These are phyloP conservation scores for Rhododendron mucronatum DNA, from an alignment of 148 eudicot species.

Conservation along the genomic window DNA sequence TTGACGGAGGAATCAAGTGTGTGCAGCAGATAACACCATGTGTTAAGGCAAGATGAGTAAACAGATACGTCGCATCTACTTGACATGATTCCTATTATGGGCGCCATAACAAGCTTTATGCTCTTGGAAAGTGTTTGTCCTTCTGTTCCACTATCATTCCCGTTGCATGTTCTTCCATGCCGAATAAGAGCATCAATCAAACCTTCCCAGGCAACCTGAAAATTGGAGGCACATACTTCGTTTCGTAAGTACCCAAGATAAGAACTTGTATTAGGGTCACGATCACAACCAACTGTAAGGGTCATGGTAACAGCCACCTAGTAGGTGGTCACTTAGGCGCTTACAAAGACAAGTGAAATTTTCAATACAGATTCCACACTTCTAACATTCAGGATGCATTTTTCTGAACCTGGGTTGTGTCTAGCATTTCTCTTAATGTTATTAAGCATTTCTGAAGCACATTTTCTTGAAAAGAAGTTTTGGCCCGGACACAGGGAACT, in stretches of 20 bases:
- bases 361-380: neutral
- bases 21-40: slow-evolving; percentile 86
- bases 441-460: neutral
- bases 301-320: neutral
- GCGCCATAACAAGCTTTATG: slow-evolving; percentile 81
- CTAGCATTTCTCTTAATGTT: neutral
- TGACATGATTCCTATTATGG: slow-evolving; percentile 63
- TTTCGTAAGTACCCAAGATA: neutral
- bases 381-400: neutral
- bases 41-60: slow-evolving; percentile 64
- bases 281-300: neutral
- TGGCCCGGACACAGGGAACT: neutral
- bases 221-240: neutral
- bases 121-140: slow-evolving; percentile 36
- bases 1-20: slow-evolving; percentile 58
- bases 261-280: neutral
- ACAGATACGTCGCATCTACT: slow-evolving; percentile 60
- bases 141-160: slow-evolving; percentile 21
- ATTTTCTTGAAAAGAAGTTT: slow-evolving; percentile 2
- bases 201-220: slow-evolving; percentile 95
- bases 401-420: neutral
- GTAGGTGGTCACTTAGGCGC: neutral
- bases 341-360: neutral
- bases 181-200: slow-evolving; percentile 71
- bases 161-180: slow-evolving; percentile 22